Percentiles rank a stretch among this genome's conserved stretches.
These are phyloP conservation scores for Saxophila tyrrhenica DNA, from an alignment of 495 filamentous ascomycete genomes.

Conservation along the genomic window DNA sequence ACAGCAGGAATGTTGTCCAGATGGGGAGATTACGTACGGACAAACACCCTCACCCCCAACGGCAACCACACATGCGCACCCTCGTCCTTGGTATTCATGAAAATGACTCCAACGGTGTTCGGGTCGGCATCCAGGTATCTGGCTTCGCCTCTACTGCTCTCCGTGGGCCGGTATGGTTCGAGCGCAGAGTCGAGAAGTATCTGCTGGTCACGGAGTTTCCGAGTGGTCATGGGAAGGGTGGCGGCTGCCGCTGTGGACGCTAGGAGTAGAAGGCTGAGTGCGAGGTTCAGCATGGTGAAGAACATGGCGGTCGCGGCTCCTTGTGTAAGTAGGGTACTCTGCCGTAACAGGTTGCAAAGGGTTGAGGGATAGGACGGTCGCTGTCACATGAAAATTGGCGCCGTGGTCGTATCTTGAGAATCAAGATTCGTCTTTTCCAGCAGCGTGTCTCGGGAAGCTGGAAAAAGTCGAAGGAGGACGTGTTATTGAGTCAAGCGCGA, in stretches of 20 bases:
- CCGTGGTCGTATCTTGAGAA: too few relatives aligned
- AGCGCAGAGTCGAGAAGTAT: background rate
- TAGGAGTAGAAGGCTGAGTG: background rate
- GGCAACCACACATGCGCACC: conserved; percentile 15
- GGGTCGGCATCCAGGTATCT: conserved; percentile 6
- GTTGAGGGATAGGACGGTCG: too few relatives aligned
- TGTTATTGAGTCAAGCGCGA: background rate
- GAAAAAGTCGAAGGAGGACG: too few relatives aligned
- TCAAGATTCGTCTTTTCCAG: too few relatives aligned
- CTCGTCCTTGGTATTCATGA: conserved; percentile 2
- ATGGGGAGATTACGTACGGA: background rate
- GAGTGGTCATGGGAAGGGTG: background rate
- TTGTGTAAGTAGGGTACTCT: background rate
- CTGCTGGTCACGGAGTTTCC: background rate
- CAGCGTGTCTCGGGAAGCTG: too few relatives aligned
- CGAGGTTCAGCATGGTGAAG: background rate
- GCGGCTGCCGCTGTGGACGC: background rate
- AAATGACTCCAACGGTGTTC: conserved; percentile 15
- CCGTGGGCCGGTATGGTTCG: background rate
- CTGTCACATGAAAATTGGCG: too few relatives aligned
- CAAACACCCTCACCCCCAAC: conserved; percentile 9
- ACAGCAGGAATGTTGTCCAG: background rate
- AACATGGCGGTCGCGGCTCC: background rate
- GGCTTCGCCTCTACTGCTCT: background rate
- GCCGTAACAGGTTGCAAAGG: too few relatives aligned